phyloP scores from a whole-genome alignment of 1,284 basidiomycete genomes.

The Ganoderma sinense region DNA sequence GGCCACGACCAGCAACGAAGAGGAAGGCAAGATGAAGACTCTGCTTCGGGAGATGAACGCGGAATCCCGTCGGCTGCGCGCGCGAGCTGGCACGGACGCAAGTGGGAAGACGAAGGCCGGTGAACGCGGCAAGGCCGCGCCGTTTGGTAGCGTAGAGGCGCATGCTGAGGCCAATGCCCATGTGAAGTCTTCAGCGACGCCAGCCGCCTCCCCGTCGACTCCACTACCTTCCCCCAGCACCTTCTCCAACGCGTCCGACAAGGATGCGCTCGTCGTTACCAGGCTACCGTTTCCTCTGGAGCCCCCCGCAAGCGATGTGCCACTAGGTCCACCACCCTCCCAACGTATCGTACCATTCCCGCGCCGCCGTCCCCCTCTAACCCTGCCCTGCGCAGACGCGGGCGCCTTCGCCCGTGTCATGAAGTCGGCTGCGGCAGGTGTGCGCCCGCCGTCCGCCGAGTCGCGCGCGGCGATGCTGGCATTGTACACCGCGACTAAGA shows the following conservation, averaged over 20 bases:
- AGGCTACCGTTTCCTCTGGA: conserved; percentile 20
- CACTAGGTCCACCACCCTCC: conserved; percentile 8
- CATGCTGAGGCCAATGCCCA: conserved; percentile 28
- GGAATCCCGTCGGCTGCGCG: conserved; percentile 19
- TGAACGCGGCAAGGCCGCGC: conserved; percentile 25
- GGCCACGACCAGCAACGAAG: conserved; percentile 22
- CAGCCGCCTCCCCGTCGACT: conserved; percentile 2
- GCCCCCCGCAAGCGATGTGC: not conserved
- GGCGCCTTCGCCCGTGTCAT: conserved; percentile 23
- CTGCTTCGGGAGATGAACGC: conserved; percentile 22
- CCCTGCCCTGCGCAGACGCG: conserved; percentile 22
- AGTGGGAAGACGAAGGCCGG: conserved; percentile 2
- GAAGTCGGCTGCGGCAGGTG: conserved; percentile 20
- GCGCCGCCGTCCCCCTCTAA: conserved; percentile 27
- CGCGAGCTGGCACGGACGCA: not conserved
- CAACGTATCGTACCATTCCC: conserved; percentile 23
- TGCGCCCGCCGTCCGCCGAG: conserved; percentile 19
- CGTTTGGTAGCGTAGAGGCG: conserved; percentile 30
- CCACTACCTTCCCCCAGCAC: conserved; percentile 11
- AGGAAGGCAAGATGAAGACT: conserved; percentile 26
- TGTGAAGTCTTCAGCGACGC: conserved; percentile 16
- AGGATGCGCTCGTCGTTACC: conserved; percentile 10
- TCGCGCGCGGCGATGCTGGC: conserved; percentile 26
- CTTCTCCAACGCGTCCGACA: conserved; percentile 3
- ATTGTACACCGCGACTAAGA: conserved; percentile 22